These are phyloP conservation scores for Castanea sativa DNA, from an alignment of 306 rosid genomes.

Conservation along the genomic window DNA sequence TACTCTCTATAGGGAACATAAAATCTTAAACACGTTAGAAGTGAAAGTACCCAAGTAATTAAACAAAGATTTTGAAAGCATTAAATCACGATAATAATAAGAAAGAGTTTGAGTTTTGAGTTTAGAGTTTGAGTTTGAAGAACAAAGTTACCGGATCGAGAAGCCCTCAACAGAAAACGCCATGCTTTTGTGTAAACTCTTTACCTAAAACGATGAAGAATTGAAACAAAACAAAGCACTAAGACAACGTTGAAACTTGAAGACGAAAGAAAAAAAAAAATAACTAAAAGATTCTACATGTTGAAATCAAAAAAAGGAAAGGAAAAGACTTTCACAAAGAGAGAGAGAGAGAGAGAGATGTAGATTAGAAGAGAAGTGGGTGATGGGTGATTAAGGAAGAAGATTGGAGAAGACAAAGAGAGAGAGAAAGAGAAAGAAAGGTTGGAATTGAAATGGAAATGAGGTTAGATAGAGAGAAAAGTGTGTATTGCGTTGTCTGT, in stretches of 20 bases:
- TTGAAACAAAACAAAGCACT: neutral
- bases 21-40: neutral
- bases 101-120: neutral
- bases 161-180: constrained; percentile 59
- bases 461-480: too few species aligned
- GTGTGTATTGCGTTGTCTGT: too few species aligned
- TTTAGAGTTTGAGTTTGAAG: neutral
- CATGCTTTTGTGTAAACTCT: constrained; percentile 33
- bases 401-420: constrained; percentile 14
- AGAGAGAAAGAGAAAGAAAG: neutral
- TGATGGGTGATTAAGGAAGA: neutral
- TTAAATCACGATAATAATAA: neutral
- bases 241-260: neutral
- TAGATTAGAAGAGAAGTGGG: too few species aligned
- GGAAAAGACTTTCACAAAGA: neutral
- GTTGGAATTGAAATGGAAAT: too few species aligned
- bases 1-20: constrained; percentile 53
- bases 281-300: neutral
- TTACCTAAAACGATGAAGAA: neutral
- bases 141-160: constrained; percentile 66
- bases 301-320: neutral
- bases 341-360: neutral
- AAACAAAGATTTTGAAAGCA: neutral
- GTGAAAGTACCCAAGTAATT: neutral
- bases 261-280: neutral